phyloP scores from a whole-genome alignment of 75 land plant genomes.

The Ceratopteris richardii region DNA sequence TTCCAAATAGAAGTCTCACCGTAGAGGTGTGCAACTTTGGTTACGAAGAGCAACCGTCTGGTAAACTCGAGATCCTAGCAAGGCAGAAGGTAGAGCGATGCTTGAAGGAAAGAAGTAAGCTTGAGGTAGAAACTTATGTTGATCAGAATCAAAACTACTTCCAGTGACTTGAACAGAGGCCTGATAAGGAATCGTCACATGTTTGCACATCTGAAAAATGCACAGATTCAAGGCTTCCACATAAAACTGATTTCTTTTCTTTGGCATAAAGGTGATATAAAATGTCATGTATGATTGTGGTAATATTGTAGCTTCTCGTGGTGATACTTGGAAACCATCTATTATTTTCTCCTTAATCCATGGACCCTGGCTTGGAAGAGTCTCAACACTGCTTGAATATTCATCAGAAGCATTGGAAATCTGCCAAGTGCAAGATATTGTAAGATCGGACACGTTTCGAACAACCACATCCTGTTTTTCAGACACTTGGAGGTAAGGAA shows the following conservation, averaged over 20 bases:
- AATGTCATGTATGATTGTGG: slow-evolving; percentile 13
- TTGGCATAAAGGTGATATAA: slow-evolving; percentile 15
- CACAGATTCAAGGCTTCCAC: not conserved
- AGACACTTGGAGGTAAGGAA: slow-evolving; percentile 2
- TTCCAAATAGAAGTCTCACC: slow-evolving; percentile 11
- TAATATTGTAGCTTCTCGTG: slow-evolving; percentile 9
- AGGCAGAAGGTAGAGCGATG: slow-evolving; percentile 6
- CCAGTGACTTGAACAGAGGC: not conserved
- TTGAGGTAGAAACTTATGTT: not conserved
- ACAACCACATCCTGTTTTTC: slow-evolving; percentile 11
- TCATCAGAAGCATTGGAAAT: slow-evolving; percentile 10
- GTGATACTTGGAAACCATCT: slow-evolving; percentile 12
- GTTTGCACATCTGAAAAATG: not conserved
- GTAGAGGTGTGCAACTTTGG: slow-evolving; percentile 9
- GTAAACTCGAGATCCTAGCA: slow-evolving; percentile 8
- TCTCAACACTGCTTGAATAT: not conserved
- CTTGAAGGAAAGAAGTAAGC: slow-evolving; percentile 11
- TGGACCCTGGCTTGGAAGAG: slow-evolving; percentile 13
- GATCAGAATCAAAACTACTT: not conserved
- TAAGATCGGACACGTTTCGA: slow-evolving; percentile 16
- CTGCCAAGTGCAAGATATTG: slow-evolving; percentile 15
- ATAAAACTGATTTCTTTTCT: not conserved
- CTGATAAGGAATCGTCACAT: not conserved
- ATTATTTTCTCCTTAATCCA: slow-evolving; percentile 6
- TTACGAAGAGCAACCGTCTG: slow-evolving; percentile 15